Evolutionary conservation across 768 basidiomycete genomes (phyloP).

Genomic region (Russula lepida): DNA sequence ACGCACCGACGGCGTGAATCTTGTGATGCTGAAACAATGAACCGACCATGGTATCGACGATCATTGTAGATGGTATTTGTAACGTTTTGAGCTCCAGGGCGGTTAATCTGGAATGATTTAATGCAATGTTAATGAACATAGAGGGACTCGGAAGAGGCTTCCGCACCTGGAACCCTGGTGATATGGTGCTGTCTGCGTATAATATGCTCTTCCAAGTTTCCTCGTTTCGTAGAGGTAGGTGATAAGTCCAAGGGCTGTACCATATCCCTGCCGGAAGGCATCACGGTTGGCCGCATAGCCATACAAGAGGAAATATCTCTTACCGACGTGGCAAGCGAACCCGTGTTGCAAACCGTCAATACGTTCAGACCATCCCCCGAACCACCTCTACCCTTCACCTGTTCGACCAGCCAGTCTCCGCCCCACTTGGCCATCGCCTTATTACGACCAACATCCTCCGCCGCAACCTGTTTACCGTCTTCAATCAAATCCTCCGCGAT

Average conservation of each 20-base stretch:
- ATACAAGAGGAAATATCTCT: constrained; percentile 23
- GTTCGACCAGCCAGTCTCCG: constrained; percentile 72
- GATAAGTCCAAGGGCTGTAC: constrained; percentile 90
- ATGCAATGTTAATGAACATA: not conserved
- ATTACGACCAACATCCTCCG: constrained; percentile 84
- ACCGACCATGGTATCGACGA: constrained; percentile 97
- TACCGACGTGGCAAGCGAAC: constrained; percentile 89
- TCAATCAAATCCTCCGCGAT: constrained; percentile 49
- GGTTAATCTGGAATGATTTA: constrained; percentile 52
- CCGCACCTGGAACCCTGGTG: constrained; percentile 79
- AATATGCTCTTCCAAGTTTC: constrained; percentile 77
- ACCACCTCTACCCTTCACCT: constrained; percentile 34
- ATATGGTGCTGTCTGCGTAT: constrained; percentile 90
- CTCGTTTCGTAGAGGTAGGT: constrained; percentile 77
- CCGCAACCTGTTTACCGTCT: constrained; percentile 69
- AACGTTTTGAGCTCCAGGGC: constrained; percentile 83
- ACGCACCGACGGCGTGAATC: constrained; percentile 73
- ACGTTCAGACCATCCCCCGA: constrained; percentile 56
- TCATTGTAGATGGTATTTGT: constrained; percentile 81
- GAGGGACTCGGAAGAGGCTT: not conserved
- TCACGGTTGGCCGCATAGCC: not conserved
- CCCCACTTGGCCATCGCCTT: constrained; percentile 77
- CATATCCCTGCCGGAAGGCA: constrained; percentile 64
- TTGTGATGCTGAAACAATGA: constrained; percentile 82
- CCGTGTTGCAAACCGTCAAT: constrained; percentile 96